These are phyloP conservation scores for Verticillium alfalfae DNA, from an alignment of 2,329 filamentous ascomycete genomes.

Conservation along the genomic window DNA sequence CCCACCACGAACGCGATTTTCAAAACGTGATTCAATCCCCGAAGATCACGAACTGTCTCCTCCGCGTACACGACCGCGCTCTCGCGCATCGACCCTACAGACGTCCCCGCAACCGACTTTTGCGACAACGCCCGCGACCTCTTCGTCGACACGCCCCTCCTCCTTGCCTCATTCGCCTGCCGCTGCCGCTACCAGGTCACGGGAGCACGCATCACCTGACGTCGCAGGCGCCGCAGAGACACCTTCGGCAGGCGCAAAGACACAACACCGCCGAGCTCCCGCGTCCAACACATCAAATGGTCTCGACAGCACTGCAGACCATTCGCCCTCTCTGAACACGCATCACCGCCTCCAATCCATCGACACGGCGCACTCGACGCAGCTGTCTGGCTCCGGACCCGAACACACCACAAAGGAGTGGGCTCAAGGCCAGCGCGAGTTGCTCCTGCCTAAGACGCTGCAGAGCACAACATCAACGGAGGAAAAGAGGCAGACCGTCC, in stretches of 20 bases:
- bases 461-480: conserved; percentile 31
- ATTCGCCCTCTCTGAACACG: conserved; percentile 20
- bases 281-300: conserved; percentile 29
- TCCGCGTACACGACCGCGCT: conserved; percentile 14
- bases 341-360: conserved; percentile 23
- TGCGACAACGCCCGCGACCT: conserved; percentile 12
- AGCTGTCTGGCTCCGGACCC: conserved; percentile 16
- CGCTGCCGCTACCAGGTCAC: conserved; percentile 13
- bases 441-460: conserved; percentile 39
- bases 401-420: conserved; percentile 26
- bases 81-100: conserved; percentile 31
- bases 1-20: conserved; percentile 7
- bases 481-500: conserved; percentile 37
- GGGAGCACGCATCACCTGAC: background rate
- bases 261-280: conserved; percentile 30
- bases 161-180: conserved; percentile 27
- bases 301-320: conserved; percentile 22
- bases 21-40: conserved; percentile 10
- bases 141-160: conserved; percentile 24
- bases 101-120: conserved; percentile 16
- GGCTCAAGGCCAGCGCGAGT: conserved; percentile 39
- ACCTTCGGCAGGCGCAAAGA: conserved; percentile 20
- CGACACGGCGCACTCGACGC: conserved; percentile 16
- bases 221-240: conserved; percentile 3
- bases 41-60: conserved; percentile 7